Percentiles rank a stretch among this genome's conserved stretches.
phyloP scores from a whole-genome alignment of 345 rosid species.

The Balakata baccata region DNA sequence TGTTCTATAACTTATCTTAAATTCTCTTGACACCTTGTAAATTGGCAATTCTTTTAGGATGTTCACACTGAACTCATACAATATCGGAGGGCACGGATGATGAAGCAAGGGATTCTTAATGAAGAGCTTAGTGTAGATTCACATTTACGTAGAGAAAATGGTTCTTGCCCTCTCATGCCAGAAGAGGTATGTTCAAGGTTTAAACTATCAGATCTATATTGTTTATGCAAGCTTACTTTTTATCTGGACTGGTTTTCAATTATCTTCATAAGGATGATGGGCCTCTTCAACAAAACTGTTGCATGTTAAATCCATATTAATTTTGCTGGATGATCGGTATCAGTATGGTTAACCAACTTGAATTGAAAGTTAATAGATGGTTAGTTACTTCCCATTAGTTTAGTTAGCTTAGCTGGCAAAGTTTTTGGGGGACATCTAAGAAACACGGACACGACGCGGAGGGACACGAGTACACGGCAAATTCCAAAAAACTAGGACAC shows the following conservation, averaged over 20 bases:
- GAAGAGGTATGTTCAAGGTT: constrained; percentile 62
- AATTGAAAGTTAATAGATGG: no score
- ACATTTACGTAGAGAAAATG: constrained; percentile 64
- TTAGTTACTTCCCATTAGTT: no score
- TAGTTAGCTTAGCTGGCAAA: no score
- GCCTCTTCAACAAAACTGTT: neutral
- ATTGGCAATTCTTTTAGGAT: constrained; percentile 53
- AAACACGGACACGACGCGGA: no score
- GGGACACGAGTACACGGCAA: no score
- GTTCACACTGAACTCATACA: constrained; percentile 94
- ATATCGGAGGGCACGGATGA: constrained; percentile 80
- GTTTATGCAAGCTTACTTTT: neutral
- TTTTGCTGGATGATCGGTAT: neutral
- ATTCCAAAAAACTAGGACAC: no score
- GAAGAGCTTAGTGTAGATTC: constrained; percentile 65
- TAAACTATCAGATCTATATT: constrained; percentile 14
- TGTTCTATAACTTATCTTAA: constrained; percentile 15
- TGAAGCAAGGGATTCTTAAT: constrained; percentile 65
- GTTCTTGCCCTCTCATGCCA: constrained; percentile 94
- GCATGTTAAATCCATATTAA: neutral
- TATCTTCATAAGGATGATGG: neutral
- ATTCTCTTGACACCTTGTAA: constrained; percentile 25
- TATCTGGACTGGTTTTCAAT: constrained; percentile 13
- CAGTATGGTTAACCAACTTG: no score
- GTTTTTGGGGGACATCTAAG: no score